A percentile compares a stretch with the other conserved stretches of the same genome.
Conservation (phyloP, 768 basidiomycete genomes). For the Podaxis sp. region DNA sequence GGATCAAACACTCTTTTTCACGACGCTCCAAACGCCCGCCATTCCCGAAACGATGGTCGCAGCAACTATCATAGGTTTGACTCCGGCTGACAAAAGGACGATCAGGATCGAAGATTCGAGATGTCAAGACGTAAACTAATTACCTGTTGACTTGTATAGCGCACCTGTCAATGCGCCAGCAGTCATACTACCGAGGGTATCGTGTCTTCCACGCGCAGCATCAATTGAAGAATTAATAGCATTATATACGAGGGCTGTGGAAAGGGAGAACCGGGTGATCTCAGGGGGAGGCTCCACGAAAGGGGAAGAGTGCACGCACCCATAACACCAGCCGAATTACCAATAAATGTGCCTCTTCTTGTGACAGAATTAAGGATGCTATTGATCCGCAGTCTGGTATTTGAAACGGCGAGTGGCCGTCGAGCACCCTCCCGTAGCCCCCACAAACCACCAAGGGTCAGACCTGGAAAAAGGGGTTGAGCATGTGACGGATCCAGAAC, state of each 20-base stretch:
- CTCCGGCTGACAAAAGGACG: conserved; percentile 70
- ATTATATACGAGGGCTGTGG: conserved; percentile 92
- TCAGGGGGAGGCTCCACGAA: conserved; percentile 23
- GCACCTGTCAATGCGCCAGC: conserved; percentile 91
- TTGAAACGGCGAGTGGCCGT: conserved; percentile 84
- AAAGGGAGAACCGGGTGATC: conserved; percentile 26
- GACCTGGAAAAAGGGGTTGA: conserved; percentile 72
- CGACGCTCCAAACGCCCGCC: conserved; percentile 93
- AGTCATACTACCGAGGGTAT: conserved; percentile 86
- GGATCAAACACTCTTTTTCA: conserved; percentile 85
- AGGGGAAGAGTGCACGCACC: conserved; percentile 59
- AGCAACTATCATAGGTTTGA: conserved; percentile 85
- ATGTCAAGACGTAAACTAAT: conserved; percentile 35
- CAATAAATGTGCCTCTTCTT: conserved; percentile 94
- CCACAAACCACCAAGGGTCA: conserved; percentile 94
- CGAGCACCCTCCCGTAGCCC: conserved; percentile 92
- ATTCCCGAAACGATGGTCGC: conserved; percentile 86
- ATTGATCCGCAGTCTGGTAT: conserved; percentile 89
- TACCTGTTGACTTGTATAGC: conserved; percentile 93
- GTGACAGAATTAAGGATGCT: conserved; percentile 96
- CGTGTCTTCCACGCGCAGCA: conserved; percentile 84
- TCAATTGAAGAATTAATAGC: conserved; percentile 95
- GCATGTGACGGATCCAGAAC: conserved; percentile 78
- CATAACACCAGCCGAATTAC: conserved; percentile 96
- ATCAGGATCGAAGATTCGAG: conserved; percentile 37